Evolutionary conservation across 148 eudicot genomes (phyloP), one percentile per base, ranked within the genome.

Genomic region (Camellia japonica): DNA sequence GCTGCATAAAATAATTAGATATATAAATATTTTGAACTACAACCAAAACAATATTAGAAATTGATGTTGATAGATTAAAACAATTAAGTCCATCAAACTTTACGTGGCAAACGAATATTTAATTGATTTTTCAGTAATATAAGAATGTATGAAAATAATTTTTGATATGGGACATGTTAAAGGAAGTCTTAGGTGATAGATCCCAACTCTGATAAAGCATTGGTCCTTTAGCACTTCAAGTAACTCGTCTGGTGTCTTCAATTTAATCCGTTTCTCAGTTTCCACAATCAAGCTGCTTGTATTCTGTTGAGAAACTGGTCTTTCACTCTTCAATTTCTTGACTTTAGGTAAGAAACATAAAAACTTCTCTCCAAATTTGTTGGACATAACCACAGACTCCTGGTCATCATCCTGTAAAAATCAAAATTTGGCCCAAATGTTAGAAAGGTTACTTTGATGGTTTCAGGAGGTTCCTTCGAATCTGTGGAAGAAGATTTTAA

Each of bases 231-330:
- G 87, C 61, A 87, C 86, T 83, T 92, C 91, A 81, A 95, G 93
- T 63, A 95, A 88, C 88, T 95, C 98, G 88, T 95, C 98, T 46
- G 98, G 97, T 62, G 97, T 93, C 89, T 92, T 95, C 80, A 92
- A 87, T 78, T 90, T 95, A 81, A 90, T 66, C 49, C 82, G 88
- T 80, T 90, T 88, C 86, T 90, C 97, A 73, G 90, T 88, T 81
- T 92, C 97, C 92, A 93, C 78, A 78, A 95, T 92, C 88, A 95
- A 84, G 81, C 92, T 93, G 86, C 94, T 93, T 46, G 89, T 88
- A 78, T 95, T 95, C 73, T 87, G 90, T 83, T 85, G 97, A 82
- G 81, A 47, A 62, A 86, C 83, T 56, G 88, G 79, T 86, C 88
- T 92, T 44, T 86, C 97, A 78, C 78, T 89, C 87, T 90, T 95